phyloP scores from a whole-genome alignment of 768 basidiomycete species.

The Tricholoma saponaceum region DNA sequence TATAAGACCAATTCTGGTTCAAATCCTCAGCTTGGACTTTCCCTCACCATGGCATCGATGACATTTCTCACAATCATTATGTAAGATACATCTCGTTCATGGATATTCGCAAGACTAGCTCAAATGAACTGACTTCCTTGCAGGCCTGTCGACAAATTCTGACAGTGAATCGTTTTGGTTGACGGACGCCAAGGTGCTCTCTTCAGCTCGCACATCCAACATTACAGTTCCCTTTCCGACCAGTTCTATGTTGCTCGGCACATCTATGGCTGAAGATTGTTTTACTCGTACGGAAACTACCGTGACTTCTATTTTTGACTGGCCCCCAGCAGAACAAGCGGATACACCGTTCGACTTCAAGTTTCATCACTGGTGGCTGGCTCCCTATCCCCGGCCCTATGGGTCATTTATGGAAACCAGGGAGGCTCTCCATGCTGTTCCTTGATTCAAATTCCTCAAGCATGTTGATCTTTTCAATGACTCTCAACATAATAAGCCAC shows the following conservation, averaged over 20 bases:
- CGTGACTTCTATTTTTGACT: not conserved
- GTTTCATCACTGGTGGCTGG: not conserved
- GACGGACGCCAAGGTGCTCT: not conserved
- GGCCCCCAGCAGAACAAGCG: not conserved
- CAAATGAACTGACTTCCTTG: not conserved
- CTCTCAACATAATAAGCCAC: not conserved
- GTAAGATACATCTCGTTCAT: not conserved
- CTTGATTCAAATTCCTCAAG: not conserved
- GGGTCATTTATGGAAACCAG: not conserved
- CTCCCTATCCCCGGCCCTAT: not conserved
- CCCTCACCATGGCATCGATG: not conserved
- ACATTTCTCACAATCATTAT: not conserved
- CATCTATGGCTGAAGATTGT: not conserved
- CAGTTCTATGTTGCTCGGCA: not conserved
- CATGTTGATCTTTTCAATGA: not conserved
- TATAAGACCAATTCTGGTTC: not conserved
- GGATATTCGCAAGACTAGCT: not conserved
- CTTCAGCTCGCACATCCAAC: not conserved
- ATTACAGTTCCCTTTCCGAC: not conserved
- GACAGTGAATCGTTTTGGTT: not conserved
- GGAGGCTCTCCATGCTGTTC: not conserved
- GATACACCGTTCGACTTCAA: not conserved
- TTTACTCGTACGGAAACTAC: not conserved
- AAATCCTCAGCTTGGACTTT: not conserved
- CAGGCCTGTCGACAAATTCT: not conserved